These are phyloP conservation scores for Astragalus glycyphyllos DNA, from an alignment of 306 rosid species.

Conservation along the genomic window DNA sequence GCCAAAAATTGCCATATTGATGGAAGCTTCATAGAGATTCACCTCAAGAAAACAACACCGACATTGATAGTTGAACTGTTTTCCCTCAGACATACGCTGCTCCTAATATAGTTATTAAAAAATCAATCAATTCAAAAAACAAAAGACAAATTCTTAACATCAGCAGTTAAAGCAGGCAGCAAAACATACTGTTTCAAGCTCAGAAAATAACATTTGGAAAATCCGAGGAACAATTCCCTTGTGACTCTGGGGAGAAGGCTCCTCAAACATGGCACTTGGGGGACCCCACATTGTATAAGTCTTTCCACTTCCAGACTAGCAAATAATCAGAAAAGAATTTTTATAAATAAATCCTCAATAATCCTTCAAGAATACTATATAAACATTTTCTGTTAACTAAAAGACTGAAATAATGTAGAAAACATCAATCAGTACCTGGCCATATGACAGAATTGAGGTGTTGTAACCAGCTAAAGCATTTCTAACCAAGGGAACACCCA, in stretches of 20 bases:
- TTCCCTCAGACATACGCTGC: conserved; percentile 69
- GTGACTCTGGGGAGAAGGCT: conserved; percentile 61
- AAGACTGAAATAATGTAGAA: conserved; percentile 18
- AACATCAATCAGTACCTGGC: conserved; percentile 69
- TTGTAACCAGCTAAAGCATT: conserved; percentile 93
- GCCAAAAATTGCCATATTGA: neutral
- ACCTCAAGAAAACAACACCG: conserved; percentile 98
- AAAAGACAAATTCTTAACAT: neutral
- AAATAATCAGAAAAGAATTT: neutral
- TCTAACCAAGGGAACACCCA: conserved; percentile 82
- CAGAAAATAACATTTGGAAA: conserved; percentile 80
- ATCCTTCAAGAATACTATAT: neutral
- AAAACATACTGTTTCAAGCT: conserved; percentile 74
- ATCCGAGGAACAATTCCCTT: conserved; percentile 93
- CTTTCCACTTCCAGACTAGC: conserved; percentile 91
- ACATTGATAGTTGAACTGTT: conserved; percentile 81
- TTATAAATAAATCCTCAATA: neutral
- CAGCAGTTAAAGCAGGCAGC: conserved; percentile 24
- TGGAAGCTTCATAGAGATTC: conserved; percentile 1
- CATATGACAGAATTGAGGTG: conserved; percentile 80
- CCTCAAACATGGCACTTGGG: conserved; percentile 93
- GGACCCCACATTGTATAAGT: conserved; percentile 99
- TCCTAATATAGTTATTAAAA: conserved; percentile 57
- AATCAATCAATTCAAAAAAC: conserved; percentile 35
- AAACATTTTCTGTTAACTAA: neutral